phyloP scores from a whole-genome alignment of 495 filamentous ascomycete genomes.

The Penicillium parvum region DNA sequence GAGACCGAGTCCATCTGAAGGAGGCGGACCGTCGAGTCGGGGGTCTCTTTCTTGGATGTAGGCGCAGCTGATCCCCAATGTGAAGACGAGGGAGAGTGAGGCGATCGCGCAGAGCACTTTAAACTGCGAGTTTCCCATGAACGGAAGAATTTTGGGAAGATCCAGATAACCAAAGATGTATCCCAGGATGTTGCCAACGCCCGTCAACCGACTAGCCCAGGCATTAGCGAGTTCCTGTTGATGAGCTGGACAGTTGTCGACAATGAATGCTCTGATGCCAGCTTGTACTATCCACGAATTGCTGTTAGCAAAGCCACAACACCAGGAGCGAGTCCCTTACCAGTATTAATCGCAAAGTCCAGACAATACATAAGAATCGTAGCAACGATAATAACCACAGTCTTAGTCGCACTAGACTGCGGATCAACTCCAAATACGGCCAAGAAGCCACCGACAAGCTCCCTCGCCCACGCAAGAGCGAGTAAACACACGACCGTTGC shows the following conservation, averaged over 20 bases:
- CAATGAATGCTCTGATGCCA: conserved; percentile 81
- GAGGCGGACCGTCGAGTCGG: conserved; percentile 58
- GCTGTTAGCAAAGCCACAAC: background rate
- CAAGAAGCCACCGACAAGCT: conserved; percentile 67
- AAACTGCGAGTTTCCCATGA: conserved; percentile 81
- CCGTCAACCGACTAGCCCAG: conserved; percentile 76
- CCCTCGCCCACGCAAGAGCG: conserved; percentile 75
- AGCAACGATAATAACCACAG: conserved; percentile 62
- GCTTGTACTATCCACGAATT: conserved; percentile 67
- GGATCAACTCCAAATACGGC: conserved; percentile 66
- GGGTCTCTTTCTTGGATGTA: conserved; percentile 76
- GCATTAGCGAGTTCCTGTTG: conserved; percentile 88
- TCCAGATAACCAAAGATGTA: conserved; percentile 79
- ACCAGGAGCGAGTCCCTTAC: conserved; percentile 37
- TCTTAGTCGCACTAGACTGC: conserved; percentile 55
- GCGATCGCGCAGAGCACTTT: conserved; percentile 83
- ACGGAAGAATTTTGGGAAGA: conserved; percentile 64
- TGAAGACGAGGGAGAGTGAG: conserved; percentile 60
- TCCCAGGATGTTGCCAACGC: conserved; percentile 81
- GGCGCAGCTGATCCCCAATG: conserved; percentile 60
- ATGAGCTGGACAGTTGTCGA: conserved; percentile 82
- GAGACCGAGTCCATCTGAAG: conserved; percentile 57
- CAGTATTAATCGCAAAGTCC: conserved; percentile 91
- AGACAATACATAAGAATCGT: conserved; percentile 81
- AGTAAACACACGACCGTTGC: conserved; percentile 72